Evolutionary conservation across 1,284 basidiomycete genomes (phyloP), one percentile per base, ranked within the genome.

Genomic region (Moniliella sp.): DNA sequence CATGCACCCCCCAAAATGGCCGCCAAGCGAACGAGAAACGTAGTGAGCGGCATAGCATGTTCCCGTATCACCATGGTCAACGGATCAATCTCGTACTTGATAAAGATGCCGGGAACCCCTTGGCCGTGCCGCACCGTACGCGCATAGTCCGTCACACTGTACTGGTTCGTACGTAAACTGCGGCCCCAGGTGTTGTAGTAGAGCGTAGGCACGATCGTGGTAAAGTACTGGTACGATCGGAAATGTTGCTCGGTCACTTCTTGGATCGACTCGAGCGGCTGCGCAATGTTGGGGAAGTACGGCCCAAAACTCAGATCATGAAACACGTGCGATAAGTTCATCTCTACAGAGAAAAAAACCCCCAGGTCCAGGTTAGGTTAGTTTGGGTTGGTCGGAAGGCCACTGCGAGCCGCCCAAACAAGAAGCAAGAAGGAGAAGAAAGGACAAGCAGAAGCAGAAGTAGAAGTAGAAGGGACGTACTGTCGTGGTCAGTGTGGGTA

Each of bases 241-340:
- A 54, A 54, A 34, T 52, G 31, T 30, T 27, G 14, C 17, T 73
- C 27, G 0, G 86, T 75, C 1, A 76, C 61, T 57, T 93, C 83
- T 38, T 79, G 76, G 34, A 43, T 52, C 8, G 36, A 42, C 51
- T 94, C 88, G 19, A 97, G 69, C 2, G 88, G 88, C 60, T 97
- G 88, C 0, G 74, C 70, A 37, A 97, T 94, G 32, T 84, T 77
- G 0, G 88, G 88, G 66, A 93, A 94, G 66, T 80, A 78, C 0
- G 83, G 79, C 0, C 88, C 88, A 50, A 94, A 94, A 1, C 83
- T 91, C 60, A 93, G 88, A 62, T 94, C 88, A 41, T 77, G 77
- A 45, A 94, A 82, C 36, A 93, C 75, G 63, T 97, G 88, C 1
- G 81, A 82, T 18, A 94, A 69, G 57, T 97, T 94, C 82, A 97